Evolutionary conservation across 441 rosid genomes (phyloP).

Genomic region (Dalechampia spathulata): DNA sequence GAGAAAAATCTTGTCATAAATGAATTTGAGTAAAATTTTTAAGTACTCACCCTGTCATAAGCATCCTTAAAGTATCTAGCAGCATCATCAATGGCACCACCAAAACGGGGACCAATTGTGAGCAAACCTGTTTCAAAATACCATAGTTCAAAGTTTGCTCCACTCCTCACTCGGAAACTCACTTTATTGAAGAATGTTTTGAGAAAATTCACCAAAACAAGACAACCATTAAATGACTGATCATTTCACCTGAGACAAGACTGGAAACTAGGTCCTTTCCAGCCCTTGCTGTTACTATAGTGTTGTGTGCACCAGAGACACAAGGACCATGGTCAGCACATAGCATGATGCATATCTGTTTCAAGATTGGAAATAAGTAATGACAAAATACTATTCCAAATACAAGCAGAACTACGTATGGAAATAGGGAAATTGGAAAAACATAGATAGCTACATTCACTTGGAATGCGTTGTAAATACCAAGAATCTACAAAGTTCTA

Average conservation of each 20-base stretch:
- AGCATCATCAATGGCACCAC: slow-evolving; percentile 97
- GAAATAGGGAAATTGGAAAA: neutral
- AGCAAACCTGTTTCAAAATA: slow-evolving; percentile 60
- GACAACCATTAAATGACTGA: slow-evolving; percentile 2
- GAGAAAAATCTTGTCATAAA: slow-evolving; percentile 1
- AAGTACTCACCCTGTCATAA: slow-evolving; percentile 59
- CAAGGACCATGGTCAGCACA: slow-evolving; percentile 99
- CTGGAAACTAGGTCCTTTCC: slow-evolving; percentile 98
- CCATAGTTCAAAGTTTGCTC: slow-evolving; percentile 13
- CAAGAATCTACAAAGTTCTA: neutral
- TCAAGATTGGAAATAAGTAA: slow-evolving; percentile 15
- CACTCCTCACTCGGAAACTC: neutral
- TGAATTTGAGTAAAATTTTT: neutral
- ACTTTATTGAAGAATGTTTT: neutral
- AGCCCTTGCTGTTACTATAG: slow-evolving; percentile 94
- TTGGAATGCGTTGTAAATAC: neutral
- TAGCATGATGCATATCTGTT: slow-evolving; percentile 88
- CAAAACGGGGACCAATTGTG: slow-evolving; percentile 96
- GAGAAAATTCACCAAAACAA: neutral
- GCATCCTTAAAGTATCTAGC: slow-evolving; percentile 98
- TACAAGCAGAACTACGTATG: slow-evolving; percentile 1
- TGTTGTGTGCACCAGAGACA: slow-evolving; percentile 95
- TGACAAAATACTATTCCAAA: neutral
- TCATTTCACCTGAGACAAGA: slow-evolving; percentile 66
- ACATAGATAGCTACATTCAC: neutral